These are phyloP conservation scores for Hygrophila difformis DNA, from an alignment of 257 asterid species.

Conservation along the genomic window DNA sequence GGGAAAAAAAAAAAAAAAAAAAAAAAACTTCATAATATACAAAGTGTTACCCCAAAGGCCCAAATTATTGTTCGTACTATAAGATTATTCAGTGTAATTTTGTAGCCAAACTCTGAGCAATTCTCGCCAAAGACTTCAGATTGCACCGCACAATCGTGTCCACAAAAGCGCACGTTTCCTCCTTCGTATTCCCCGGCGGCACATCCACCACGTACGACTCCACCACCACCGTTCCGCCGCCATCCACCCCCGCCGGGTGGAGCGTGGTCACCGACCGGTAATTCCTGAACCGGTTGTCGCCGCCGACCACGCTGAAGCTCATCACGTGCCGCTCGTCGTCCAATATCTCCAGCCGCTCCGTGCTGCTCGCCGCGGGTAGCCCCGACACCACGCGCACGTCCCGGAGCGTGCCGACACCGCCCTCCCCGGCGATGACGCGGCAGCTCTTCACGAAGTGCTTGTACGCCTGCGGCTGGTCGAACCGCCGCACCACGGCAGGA, in stretches of 20 bases:
- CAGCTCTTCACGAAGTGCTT: too few species aligned
- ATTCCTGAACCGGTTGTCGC: slow-evolving; percentile 22
- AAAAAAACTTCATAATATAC: too few species aligned
- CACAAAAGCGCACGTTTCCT: slow-evolving; percentile 38
- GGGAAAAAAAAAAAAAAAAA: too few species aligned
- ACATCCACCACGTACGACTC: too few species aligned
- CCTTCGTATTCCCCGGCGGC: slow-evolving; percentile 35
- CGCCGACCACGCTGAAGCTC: too few species aligned
- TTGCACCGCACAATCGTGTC: slow-evolving; percentile 43
- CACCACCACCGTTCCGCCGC: slow-evolving; percentile 17
- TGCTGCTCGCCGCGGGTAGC: too few species aligned
- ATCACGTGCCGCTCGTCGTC: slow-evolving; percentile 48
- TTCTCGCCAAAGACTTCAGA: slow-evolving; percentile 33
- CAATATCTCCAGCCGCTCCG: slow-evolving; percentile 39
- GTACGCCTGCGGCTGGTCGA: slow-evolving; percentile 53
- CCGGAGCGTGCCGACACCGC: too few species aligned
- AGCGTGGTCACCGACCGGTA: slow-evolving; percentile 39
- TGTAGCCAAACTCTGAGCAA: slow-evolving; percentile 21
- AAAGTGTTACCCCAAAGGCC: too few species aligned
- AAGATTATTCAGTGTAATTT: too few species aligned
- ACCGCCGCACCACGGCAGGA: slow-evolving; percentile 42
- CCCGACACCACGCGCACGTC: slow-evolving; percentile 1
- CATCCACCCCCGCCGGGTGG: slow-evolving; percentile 15
- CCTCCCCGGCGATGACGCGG: too few species aligned
- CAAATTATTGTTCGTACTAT: too few species aligned